Base-by-base conservation (phyloP, 1,139 yeast genomes). In the Citeromyces siamensis region DNA sequence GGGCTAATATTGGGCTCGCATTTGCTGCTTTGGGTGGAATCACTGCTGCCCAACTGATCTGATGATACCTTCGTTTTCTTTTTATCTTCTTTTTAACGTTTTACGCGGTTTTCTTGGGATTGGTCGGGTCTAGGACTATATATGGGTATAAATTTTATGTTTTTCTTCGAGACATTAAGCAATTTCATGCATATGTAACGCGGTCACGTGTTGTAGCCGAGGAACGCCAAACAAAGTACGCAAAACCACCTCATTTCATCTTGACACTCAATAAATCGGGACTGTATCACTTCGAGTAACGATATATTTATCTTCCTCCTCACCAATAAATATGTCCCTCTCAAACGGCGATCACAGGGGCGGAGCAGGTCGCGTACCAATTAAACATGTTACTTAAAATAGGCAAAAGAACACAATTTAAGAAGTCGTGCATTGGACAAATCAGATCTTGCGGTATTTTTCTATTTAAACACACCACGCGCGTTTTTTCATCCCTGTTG, bases 31-130 rank as follows among this genome's bases (percentile, higher is more conserved):
- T 26, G 6, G 31, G 31, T 8, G 31, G 31, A 6, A 17, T 26
- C 8, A 26, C 31, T 26, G 31, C 31, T 26, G 31, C 31, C 17
- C 31, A 26, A 17, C 31, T 26, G 6, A 26, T 26, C 31, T 26
- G 16, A 26, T 5, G 28, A 26, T 26, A 26, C 31, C 31, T 17
- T 6, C 17, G 16, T 17, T 26, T 3, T 26, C 16, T 17, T 26
- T 26, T 23, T 12, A 26, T 26, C 17, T 26, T 17, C 16, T 26
- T 26, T 6, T 12, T 26, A 13, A 26, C 31, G 31, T 26, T 26
- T 26, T 26, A 26, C 16, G 31, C 31, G 31, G 31, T 17, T 26
- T 26, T 26, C 9, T 6, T 14, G 31, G 16, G 12, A 13, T 26
- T 6, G 31, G 31, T n/a, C n/a, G n/a, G n/a, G n/a, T n/a, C n/a